These are phyloP conservation scores for Candida morakotiae DNA, from an alignment of 805 yeast genomes.

Conservation along the genomic window DNA sequence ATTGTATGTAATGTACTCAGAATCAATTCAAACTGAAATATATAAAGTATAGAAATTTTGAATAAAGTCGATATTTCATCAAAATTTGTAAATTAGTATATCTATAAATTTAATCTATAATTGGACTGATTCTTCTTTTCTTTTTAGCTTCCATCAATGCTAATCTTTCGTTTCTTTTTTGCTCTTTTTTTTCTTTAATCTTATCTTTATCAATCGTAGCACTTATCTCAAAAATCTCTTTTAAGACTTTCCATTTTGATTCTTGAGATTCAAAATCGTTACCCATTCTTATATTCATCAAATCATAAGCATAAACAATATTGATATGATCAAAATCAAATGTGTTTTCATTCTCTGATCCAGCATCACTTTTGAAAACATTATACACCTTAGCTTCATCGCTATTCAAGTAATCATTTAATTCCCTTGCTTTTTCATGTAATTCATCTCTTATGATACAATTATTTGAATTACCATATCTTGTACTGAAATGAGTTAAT, in stretches of 20 bases:
- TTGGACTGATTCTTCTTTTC: conserved; percentile 16
- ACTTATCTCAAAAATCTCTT: conserved; percentile 16
- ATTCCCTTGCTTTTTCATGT: conserved; percentile 15
- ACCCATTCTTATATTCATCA: conserved; percentile 28
- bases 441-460: conserved; percentile 22
- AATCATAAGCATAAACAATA: conserved; percentile 32
- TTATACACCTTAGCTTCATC: conserved; percentile 19
- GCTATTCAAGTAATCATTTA: conserved; percentile 25
- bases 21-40: no score
- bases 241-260: conserved; percentile 14
- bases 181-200: conserved; percentile 28
- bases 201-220: conserved; percentile 18
- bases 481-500: conserved; percentile 88
- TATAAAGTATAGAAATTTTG: no score
- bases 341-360: conserved; percentile 9
- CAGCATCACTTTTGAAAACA: conserved; percentile 18
- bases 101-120: neutral
- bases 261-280: conserved; percentile 7
- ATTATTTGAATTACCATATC: conserved; percentile 50
- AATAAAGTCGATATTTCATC: no score
- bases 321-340: conserved; percentile 19
- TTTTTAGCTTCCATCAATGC: conserved; percentile 14
- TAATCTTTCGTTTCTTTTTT: conserved; percentile 29
- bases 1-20: no score
- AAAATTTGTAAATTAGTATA: no score